Conservation (phyloP, 495 filamentous ascomycete species). For the Aspergillus leporis region DNA sequence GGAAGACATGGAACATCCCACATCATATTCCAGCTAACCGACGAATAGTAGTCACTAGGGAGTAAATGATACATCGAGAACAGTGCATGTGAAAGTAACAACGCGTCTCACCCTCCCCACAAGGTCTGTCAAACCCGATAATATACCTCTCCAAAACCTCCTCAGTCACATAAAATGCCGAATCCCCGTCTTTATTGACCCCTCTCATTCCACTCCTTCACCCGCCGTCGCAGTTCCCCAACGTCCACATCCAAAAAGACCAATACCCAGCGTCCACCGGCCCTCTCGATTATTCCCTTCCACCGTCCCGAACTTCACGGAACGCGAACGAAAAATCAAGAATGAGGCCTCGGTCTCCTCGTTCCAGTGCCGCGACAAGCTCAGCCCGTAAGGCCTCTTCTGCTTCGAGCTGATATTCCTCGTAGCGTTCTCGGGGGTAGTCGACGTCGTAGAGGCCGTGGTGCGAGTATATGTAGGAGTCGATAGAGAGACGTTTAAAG, state of each 20-base stretch:
- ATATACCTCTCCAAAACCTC: conserved; percentile 37
- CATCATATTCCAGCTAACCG: too few species aligned
- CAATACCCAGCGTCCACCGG: conserved; percentile 57
- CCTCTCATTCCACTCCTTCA: conserved; percentile 60
- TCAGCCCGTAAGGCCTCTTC: conserved; percentile 17
- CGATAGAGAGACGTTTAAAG: neutral
- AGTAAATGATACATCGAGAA: too few species aligned
- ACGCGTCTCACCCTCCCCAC: conserved; percentile 35
- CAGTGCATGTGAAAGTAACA: conserved; percentile 1
- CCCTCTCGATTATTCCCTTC: conserved; percentile 29
- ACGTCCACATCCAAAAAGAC: conserved; percentile 27
- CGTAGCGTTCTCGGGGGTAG: conserved; percentile 33
- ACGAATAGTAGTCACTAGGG: too few species aligned
- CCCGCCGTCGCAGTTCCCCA: conserved; percentile 65
- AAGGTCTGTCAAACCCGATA: conserved; percentile 39
- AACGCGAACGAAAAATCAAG: conserved; percentile 39
- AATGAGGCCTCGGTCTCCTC: conserved; percentile 24
- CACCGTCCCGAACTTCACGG: conserved; percentile 30
- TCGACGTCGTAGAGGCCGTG: conserved; percentile 37
- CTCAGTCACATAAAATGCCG: conserved; percentile 34
- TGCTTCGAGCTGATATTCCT: conserved; percentile 33
- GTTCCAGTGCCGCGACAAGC: conserved; percentile 23
- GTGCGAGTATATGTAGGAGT: conserved; percentile 22
- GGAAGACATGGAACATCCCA: too few species aligned
- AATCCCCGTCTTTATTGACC: conserved; percentile 34